Base-by-base conservation (phyloP, 495 filamentous ascomycete species). In the Hyaloscypha variabilis region DNA sequence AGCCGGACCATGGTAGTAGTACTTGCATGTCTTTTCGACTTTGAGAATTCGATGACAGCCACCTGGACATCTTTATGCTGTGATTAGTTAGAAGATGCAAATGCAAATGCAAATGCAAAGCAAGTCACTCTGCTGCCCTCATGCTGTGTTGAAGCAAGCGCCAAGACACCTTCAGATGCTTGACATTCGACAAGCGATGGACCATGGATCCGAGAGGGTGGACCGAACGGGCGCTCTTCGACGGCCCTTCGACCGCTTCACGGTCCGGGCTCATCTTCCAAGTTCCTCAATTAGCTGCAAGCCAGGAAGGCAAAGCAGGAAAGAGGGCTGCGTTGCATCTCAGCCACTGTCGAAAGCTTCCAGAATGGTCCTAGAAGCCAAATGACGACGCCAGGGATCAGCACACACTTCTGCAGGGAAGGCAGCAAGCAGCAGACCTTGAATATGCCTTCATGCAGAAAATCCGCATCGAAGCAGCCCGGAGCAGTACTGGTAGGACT, bases 341-440 rank as follows among this genome's bases (percentile, higher is more conserved):
- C 51, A 54, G 51, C 51, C 25, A 24, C 51, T 28, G 51, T 46
- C 51, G 21, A 54, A 54, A 54, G 51, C 51, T 54, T 54, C 51
- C 51, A 54, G 21, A 54, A 54, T 13, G 51, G 8, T 54, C 1
- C 51, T 23, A 54, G 51, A 54, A 54, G 25, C 51, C 51, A 28
- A 28, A 54, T 17, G 51, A 25, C 21, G 51, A 17, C 51, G 17
- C 25, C 51, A 54, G 11, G 25, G 25, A 54, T 28, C 51, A 46
- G 39, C 11, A 46, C 39, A 34, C 31, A 6, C 6, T 14, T 46
- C 39, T 46, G 39, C 51, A 54, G 51, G 51, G 51, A 54, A 54
- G 51, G 6, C 51, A 54, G 23, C 21, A 25, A 54, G 51, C 25
- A 54, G 51, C 51, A 54, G 51, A 28, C 51, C 51, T 54, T 54